These are phyloP conservation scores for Pythium phragmiticola DNA, from an alignment of 352 stramenopile species.

Conservation along the genomic window DNA sequence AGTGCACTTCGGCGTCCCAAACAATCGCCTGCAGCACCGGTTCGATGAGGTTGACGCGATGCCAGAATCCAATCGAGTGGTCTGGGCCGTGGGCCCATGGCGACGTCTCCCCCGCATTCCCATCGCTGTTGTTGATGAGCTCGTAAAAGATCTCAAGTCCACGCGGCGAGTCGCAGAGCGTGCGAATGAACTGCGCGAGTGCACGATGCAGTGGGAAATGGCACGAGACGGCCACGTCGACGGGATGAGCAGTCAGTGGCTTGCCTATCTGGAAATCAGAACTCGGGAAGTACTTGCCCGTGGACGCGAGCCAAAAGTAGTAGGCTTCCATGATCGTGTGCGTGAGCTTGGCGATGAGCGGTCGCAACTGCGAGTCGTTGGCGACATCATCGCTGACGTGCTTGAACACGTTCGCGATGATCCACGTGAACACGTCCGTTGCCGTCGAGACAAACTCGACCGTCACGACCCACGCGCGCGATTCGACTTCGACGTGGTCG, in stretches of 20 bases:
- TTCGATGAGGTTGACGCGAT: slow-evolving; percentile 76
- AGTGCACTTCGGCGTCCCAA: slow-evolving; percentile 87
- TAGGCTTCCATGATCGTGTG: slow-evolving; percentile 72
- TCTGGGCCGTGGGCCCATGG: slow-evolving; percentile 63
- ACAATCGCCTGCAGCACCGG: slow-evolving; percentile 79
- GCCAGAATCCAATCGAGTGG: slow-evolving; percentile 74
- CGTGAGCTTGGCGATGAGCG: slow-evolving; percentile 51
- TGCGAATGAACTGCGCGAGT: slow-evolving; percentile 70
- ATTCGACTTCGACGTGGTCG: slow-evolving; percentile 78
- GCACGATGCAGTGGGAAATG: slow-evolving; percentile 82
- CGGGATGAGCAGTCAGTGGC: slow-evolving; percentile 49
- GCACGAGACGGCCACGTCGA: slow-evolving; percentile 67
- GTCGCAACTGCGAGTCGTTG: slow-evolving; percentile 8
- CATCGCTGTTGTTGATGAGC: slow-evolving; percentile 33
- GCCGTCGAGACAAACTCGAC: slow-evolving; percentile 85
- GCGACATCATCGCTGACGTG: slow-evolving; percentile 23
- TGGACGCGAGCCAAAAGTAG: slow-evolving; percentile 79
- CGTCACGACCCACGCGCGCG: slow-evolving; percentile 75
- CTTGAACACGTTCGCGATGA: slow-evolving; percentile 81
- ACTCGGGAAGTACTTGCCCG: slow-evolving; percentile 72
- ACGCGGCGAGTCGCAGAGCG: slow-evolving; percentile 52
- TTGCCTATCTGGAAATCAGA: slow-evolving; percentile 60
- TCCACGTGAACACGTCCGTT: slow-evolving; percentile 76
- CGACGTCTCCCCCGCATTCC: slow-evolving; percentile 24
- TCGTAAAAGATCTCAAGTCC: slow-evolving; percentile 62